These are phyloP conservation scores for Xylaria palmicola DNA, from an alignment of 495 filamentous ascomycete genomes.

Conservation along the genomic window DNA sequence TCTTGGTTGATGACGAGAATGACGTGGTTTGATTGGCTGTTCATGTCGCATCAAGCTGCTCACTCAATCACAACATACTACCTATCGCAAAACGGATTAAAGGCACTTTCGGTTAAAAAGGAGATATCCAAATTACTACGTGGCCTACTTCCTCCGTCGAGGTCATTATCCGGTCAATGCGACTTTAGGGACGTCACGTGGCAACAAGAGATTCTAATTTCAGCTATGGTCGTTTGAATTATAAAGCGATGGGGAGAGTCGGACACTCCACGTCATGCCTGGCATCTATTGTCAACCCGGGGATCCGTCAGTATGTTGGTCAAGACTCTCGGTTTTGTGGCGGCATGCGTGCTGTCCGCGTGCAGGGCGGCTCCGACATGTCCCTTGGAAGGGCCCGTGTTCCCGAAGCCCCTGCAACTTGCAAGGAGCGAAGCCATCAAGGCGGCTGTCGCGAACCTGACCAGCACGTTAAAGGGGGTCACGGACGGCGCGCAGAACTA, in stretches of 20 bases:
- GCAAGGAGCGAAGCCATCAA: conserved; percentile 32
- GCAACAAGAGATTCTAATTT: background rate
- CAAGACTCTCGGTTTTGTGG: background rate
- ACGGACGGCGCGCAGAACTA: conserved; percentile 35
- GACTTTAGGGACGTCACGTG: background rate
- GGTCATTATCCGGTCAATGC: too few species aligned
- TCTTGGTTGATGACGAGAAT: too few species aligned
- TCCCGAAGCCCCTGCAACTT: conserved; percentile 41
- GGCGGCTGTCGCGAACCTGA: conserved; percentile 37
- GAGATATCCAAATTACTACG: too few species aligned
- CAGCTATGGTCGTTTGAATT: background rate
- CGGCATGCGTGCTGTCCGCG: conserved; percentile 13
- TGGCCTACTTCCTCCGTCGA: too few species aligned
- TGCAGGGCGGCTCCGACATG: conserved; percentile 36
- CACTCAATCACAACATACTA: too few species aligned
- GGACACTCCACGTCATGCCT: background rate
- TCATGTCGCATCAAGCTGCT: too few species aligned
- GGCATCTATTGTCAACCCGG: background rate
- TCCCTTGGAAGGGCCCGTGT: conserved; percentile 51
- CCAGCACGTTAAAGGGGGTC: conserved; percentile 27
- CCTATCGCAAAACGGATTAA: too few species aligned
- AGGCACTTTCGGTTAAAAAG: too few species aligned
- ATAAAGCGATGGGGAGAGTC: background rate
- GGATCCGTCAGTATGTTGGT: background rate
- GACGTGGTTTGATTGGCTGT: too few species aligned